Base-by-base conservation (phyloP, 371 early-diverging fungal genomes). In the Mucor ambiguus region DNA sequence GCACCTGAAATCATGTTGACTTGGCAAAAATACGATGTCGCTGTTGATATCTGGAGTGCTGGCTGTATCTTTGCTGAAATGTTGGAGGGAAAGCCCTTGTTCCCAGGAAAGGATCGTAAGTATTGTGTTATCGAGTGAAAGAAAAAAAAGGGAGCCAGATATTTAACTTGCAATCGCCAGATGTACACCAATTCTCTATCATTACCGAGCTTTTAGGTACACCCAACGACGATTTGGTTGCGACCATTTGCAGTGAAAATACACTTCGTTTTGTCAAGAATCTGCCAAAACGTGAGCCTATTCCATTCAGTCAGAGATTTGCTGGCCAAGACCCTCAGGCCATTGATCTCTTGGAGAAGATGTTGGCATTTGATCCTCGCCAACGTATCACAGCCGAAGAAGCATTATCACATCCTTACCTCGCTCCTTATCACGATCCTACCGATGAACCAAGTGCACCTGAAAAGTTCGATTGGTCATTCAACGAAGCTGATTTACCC, bases 31-130 rank as follows among this genome's bases (percentile, higher is more conserved):
- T 99, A 99, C 79, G 95, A 93, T 61, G 93, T 94, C 49, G 95
- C 91, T 90, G 95, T 99, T 35, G 99, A 99, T 82, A 95, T 99
- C 72, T 99, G 99, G 99, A 95, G 95, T 79, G 87, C 97, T n/a
- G 99, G 99, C 24, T 99, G 99, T 81, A 99, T 99, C 63, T 92
- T 99, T 72, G 96, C 96, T 35, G 99, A 99, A 82, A 95, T 99
- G 90, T 78, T 97, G 48, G 94, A 94, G 74, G 94, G 95, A 72
- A 94, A 93, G 77, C 98, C 99, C 20, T 74, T 99, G 52, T 99
- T 99, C 85, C 95, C 98, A 24, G 99, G 93, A 48, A 93, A 95
- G 71, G 98, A 97, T 82, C 96, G 92, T 92, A 85, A 81, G 22
- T 66, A 20, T 54, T 37, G 44, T 58, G 35, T 1, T 10, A 2